Conservation (phyloP, 352 stramenopile species). For the Pythium aquatile region DNA sequence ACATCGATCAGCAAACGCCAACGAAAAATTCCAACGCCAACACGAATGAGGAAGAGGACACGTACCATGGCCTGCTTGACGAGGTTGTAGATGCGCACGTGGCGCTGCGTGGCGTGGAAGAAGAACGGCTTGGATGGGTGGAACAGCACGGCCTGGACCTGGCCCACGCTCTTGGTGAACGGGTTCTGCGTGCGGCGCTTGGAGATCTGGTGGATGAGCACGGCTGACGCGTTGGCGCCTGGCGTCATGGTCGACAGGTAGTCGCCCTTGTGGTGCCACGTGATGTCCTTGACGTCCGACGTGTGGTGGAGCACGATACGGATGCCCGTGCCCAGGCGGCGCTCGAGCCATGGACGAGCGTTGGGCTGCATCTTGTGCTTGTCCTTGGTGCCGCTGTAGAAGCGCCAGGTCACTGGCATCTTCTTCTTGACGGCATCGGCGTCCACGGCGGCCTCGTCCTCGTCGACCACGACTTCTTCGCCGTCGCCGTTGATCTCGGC, state of each 20-base stretch:
- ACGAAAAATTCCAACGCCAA: not conserved
- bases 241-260: conserved; percentile 97
- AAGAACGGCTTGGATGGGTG: conserved; percentile 99
- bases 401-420: conserved; percentile 91
- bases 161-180: conserved; percentile 93
- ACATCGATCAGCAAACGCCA: conserved; percentile 12
- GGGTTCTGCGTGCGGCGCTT: conserved; percentile 97
- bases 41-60: not conserved
- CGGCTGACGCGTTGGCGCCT: conserved; percentile 83
- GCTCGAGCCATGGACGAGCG: conserved; percentile 61
- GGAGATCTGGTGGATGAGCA: conserved; percentile 98
- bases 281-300: conserved; percentile 90
- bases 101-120: conserved; percentile 98
- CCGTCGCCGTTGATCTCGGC: conserved; percentile 44
- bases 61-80: conserved; percentile 94
- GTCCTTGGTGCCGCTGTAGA: conserved; percentile 82
- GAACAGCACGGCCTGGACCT: conserved; percentile 96
- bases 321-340: conserved; percentile 77
- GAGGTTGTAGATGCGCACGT: conserved; percentile 99
- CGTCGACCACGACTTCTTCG: conserved; percentile 58
- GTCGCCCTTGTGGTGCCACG: conserved; percentile 99
- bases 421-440: conserved; percentile 82
- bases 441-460: conserved; percentile 68
- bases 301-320: conserved; percentile 87
- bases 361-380: conserved; percentile 61